A percentile compares a stretch with the other conserved stretches of the same genome.
Evolutionary conservation across 768 basidiomycete species (phyloP).

Genomic region (Neoboletus brunneissimus): DNA sequence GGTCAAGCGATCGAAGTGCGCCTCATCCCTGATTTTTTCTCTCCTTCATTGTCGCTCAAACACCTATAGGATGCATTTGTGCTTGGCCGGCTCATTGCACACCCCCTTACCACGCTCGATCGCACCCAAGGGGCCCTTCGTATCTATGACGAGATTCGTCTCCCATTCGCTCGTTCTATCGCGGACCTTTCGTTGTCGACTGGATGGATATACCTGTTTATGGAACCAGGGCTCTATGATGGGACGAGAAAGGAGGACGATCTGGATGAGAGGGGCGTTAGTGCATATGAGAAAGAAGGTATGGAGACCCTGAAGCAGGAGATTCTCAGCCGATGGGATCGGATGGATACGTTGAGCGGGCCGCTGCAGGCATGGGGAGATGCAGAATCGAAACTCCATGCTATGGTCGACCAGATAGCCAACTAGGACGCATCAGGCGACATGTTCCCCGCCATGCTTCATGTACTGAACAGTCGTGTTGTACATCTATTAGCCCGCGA

Average conservation of each 20-base stretch:
- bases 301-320: constrained; percentile 16
- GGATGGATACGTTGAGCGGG: constrained; percentile 4
- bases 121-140: constrained; percentile 3
- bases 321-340: constrained; percentile 13
- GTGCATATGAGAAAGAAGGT: constrained; percentile 15
- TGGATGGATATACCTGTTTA: constrained; percentile 21
- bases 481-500: no score
- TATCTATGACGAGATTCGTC: constrained; percentile 13
- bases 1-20: constrained; percentile 29
- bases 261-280: constrained; percentile 7
- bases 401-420: not conserved
- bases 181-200: constrained; percentile 14
- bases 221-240: constrained; percentile 19
- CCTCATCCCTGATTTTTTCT: not conserved
- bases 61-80: constrained; percentile 11
- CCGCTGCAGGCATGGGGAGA: constrained; percentile 15
- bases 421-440: not conserved
- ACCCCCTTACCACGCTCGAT: constrained; percentile 5
- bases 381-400: constrained; percentile 13
- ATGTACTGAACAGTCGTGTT: no score
- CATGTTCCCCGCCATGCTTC: no score
- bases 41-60: not conserved
- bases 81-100: no score
- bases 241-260: constrained; percentile 14
- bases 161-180: constrained; percentile 15